Percentiles rank a stretch among this genome's conserved stretches.
These are phyloP conservation scores for Onygena corvina DNA, from an alignment of 2,329 filamentous ascomycete species.

Conservation along the genomic window DNA sequence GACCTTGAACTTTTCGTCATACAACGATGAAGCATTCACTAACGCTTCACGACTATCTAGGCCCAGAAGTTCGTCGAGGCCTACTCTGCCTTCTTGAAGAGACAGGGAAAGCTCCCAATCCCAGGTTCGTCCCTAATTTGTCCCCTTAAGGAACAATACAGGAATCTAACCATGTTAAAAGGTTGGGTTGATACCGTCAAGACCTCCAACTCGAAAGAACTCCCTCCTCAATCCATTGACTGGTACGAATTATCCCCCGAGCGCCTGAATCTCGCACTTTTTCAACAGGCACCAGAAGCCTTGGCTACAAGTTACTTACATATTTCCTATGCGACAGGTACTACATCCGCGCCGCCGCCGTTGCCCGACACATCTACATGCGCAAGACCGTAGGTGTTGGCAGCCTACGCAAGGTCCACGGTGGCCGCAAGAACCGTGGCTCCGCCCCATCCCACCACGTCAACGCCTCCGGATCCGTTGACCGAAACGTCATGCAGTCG, in stretches of 20 bases:
- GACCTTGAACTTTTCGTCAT: background rate
- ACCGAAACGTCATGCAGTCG: constrained; percentile 94
- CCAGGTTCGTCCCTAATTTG: constrained; percentile 43
- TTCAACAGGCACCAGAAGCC: background rate
- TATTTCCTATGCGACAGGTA: constrained; percentile 36
- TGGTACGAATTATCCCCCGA: constrained; percentile 53
- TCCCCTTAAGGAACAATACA: background rate
- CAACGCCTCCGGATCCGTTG: constrained; percentile 85
- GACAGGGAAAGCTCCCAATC: constrained; percentile 58
- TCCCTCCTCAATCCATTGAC: constrained; percentile 95
- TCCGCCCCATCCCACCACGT: constrained; percentile 86
- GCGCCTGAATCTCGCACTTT: background rate
- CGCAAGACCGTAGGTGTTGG: constrained; percentile 99
- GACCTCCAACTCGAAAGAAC: constrained; percentile 91
- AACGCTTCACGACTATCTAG: constrained; percentile 26
- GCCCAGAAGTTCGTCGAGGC: constrained; percentile 57
- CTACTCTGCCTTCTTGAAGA: constrained; percentile 59
- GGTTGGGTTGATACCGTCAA: constrained; percentile 99
- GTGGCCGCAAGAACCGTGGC: constrained; percentile 93
- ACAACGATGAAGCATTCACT: background rate
- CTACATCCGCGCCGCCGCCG: constrained; percentile 77
- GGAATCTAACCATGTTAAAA: constrained; percentile 27
- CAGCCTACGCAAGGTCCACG: constrained; percentile 93
- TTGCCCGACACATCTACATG: constrained; percentile 97
- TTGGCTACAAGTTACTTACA: background rate